These are phyloP conservation scores for Coprinellus aureogranulatus DNA, from an alignment of 768 basidiomycete genomes.

Conservation along the genomic window DNA sequence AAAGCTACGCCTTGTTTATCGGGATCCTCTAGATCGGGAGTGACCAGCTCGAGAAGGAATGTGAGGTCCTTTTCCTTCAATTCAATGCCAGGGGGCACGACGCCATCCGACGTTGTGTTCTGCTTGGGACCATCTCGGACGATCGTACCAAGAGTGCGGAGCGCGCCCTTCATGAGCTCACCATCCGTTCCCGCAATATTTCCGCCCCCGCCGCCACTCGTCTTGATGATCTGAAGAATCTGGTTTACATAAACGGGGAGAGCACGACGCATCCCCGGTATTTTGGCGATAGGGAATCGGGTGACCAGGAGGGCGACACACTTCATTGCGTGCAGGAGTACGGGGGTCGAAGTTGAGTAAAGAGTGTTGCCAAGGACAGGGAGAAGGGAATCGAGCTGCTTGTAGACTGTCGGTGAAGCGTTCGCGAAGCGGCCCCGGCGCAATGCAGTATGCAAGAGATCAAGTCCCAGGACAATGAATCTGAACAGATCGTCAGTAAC, in stretches of 20 bases:
- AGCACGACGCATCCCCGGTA: conserved; percentile 51
- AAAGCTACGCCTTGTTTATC: conserved; percentile 84
- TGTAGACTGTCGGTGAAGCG: conserved; percentile 64
- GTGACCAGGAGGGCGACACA: conserved; percentile 70
- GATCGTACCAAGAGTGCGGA: conserved; percentile 82
- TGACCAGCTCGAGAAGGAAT: conserved; percentile 79
- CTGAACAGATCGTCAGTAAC: conserved; percentile 33
- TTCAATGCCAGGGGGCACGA: conserved; percentile 51
- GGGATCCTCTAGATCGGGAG: conserved; percentile 89
- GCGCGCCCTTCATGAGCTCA: conserved; percentile 82
- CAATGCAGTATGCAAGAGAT: conserved; percentile 85
- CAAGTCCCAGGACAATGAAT: conserved; percentile 89
- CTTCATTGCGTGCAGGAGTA: conserved; percentile 74
- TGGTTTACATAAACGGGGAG: conserved; percentile 82
- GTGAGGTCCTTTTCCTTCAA: conserved; percentile 88
- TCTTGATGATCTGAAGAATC: conserved; percentile 77
- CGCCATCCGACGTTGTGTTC: neutral
- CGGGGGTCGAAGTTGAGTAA: conserved; percentile 75
- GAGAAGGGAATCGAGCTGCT: conserved; percentile 87
- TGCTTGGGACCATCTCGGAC: conserved; percentile 69
- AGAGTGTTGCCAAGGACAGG: conserved; percentile 87
- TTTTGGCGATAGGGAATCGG: conserved; percentile 76
- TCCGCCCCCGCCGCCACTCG: conserved; percentile 54
- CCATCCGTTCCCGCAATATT: conserved; percentile 58
- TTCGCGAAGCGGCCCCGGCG: conserved; percentile 86